phyloP scores from a whole-genome alignment of 768 basidiomycete species.

The Phaeotremella skinneri region DNA sequence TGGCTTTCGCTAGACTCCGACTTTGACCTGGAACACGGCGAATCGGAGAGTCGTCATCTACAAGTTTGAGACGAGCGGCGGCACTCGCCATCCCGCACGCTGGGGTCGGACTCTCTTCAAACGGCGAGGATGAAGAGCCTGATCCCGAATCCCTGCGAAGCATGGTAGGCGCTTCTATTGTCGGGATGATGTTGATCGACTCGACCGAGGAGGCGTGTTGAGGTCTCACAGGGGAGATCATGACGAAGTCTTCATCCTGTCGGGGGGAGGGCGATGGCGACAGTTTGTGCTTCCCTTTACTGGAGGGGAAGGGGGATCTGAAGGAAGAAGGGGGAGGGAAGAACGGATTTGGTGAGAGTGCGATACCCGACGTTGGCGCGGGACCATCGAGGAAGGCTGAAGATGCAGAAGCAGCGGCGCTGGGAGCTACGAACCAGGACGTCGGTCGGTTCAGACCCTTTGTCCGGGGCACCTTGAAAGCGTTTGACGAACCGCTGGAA shows the following conservation, averaged over 20 bases:
- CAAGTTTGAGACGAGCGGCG: conserved; percentile 36
- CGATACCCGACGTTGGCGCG: no score
- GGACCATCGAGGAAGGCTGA: conserved; percentile 11
- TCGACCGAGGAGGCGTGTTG: conserved; percentile 8
- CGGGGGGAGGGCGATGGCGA: conserved; percentile 43
- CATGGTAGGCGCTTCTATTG: no score
- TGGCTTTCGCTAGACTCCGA: conserved; percentile 24
- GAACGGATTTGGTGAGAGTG: conserved; percentile 3
- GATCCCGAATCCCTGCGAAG: conserved; percentile 10
- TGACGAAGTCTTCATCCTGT: conserved; percentile 45
- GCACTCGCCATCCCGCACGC: conserved; percentile 41
- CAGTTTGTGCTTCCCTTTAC: conserved; percentile 42
- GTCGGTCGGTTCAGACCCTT: conserved; percentile 60
- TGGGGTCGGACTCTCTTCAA: conserved; percentile 42
- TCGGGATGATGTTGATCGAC: conserved; percentile 13
- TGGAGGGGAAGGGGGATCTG: conserved; percentile 28
- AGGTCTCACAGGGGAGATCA: conserved; percentile 41
- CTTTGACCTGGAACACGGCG: conserved; percentile 39
- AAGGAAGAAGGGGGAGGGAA: conserved; percentile 6
- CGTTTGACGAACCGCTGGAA: not conserved
- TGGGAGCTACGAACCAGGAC: conserved; percentile 60
- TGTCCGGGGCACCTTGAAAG: conserved; percentile 19
- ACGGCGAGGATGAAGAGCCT: conserved; percentile 11
- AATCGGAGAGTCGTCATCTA: conserved; percentile 42
- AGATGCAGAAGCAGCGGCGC: conserved; percentile 16